Conservation (phyloP, 805 yeast genomes). For the Soucietia sequanensis region DNA sequence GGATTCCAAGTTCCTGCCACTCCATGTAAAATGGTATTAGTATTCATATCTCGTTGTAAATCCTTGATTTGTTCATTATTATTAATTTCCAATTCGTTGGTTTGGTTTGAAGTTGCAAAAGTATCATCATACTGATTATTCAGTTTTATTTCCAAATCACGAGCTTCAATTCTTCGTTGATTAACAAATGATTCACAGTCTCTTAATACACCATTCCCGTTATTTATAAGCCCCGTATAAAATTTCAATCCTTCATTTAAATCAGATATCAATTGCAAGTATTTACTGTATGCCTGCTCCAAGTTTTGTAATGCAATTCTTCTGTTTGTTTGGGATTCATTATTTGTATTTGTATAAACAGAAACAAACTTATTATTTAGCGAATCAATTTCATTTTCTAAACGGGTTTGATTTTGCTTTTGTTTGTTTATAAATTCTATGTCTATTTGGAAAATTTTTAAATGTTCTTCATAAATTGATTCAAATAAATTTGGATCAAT, state of each 20-base stretch:
- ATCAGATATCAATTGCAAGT: constrained; percentile 55
- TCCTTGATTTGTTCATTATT: too few species aligned
- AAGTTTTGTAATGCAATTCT: constrained; percentile 50
- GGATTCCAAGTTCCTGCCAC: constrained; percentile 15
- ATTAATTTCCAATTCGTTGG: too few species aligned
- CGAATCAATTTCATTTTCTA: constrained; percentile 39
- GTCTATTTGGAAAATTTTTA: constrained; percentile 50
- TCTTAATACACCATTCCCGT: constrained; percentile 42
- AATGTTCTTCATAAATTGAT: constrained; percentile 38
- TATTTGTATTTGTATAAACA: constrained; percentile 8
- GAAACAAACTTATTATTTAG: constrained; percentile 27
- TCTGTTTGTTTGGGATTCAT: constrained; percentile 33
- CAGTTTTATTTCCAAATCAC: too few species aligned
- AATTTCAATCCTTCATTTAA: constrained; percentile 68
- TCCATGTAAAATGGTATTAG: too few species aligned
- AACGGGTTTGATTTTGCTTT: constrained; percentile 26
- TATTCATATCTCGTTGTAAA: too few species aligned
- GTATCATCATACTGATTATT: background rate
- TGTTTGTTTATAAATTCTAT: constrained; percentile 42
- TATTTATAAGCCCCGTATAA: constrained; percentile 58
- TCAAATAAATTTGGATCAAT: constrained; percentile 34
- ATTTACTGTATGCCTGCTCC: constrained; percentile 50
- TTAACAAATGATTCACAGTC: constrained; percentile 55
- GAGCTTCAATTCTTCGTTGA: constrained; percentile 50
- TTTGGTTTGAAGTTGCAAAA: too few species aligned